These are phyloP conservation scores for Volvox reticuliferus DNA, from an alignment of 139 green algal species.

Conservation along the genomic window DNA sequence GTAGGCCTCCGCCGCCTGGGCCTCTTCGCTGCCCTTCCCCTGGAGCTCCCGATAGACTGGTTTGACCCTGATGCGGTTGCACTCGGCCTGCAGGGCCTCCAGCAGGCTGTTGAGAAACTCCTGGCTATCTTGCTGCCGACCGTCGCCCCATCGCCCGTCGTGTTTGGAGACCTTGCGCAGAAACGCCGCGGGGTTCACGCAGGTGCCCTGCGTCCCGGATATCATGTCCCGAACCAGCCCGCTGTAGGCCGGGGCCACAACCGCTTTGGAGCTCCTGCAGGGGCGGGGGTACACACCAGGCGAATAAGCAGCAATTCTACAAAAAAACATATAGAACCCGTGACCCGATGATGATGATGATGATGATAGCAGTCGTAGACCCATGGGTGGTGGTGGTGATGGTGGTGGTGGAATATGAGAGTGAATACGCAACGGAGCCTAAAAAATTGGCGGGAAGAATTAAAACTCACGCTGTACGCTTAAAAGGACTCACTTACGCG, in stretches of 20 bases:
- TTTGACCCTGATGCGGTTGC: slow-evolving; percentile 66
- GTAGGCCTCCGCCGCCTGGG: slow-evolving; percentile 76
- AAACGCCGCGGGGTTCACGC: slow-evolving; percentile 53
- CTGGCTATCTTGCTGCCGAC: slow-evolving; percentile 80
- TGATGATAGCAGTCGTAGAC: too few species aligned
- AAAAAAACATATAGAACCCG: too few species aligned
- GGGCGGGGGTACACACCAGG: too few species aligned
- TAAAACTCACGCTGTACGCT: too few species aligned
- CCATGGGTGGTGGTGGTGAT: too few species aligned
- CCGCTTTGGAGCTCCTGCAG: slow-evolving; percentile 49
- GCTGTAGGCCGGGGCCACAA: slow-evolving; percentile 61
- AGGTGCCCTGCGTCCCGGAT: not conserved
- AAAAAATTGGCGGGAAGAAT: too few species aligned
- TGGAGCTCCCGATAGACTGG: slow-evolving; percentile 65
- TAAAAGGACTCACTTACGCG: too few species aligned
- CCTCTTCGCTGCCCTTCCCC: slow-evolving; percentile 65
- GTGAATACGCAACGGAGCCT: too few species aligned
- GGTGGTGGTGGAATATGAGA: too few species aligned
- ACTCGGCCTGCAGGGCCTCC: slow-evolving; percentile 69
- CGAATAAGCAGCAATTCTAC: too few species aligned
- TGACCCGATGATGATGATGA: too few species aligned
- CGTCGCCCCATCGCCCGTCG: slow-evolving; percentile 69
- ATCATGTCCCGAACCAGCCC: slow-evolving; percentile 62
- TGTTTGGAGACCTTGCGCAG: slow-evolving; percentile 59
- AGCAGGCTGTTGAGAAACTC: slow-evolving; percentile 77